Evolutionary conservation across 2,329 filamentous ascomycete genomes (phyloP), one percentile per base, ranked within the genome.

Genomic region (Ustulina deusta): DNA sequence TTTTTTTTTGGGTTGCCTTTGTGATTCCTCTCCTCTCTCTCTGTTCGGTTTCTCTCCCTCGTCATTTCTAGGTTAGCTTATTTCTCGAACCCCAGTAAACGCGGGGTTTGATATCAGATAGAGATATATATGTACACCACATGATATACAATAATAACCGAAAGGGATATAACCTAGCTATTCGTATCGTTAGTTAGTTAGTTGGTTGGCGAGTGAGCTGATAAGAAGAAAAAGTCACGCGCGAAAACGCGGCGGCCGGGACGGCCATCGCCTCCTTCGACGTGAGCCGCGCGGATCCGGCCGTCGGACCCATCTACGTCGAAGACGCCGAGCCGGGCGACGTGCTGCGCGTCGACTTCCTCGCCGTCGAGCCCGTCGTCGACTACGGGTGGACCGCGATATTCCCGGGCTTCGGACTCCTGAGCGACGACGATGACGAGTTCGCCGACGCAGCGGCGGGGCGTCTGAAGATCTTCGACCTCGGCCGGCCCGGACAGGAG

Each of bases 321-420:
- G 79, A 83, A 55, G 82, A 79, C 58, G 84, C 85, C 13, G 77
- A 82, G 62, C 83, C 85, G 0, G 85, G 85, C 44, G 85, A 87
- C 72, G 82, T 85, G 1, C 78, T 87, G 32, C 82, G 84, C 68
- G 78, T 87, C 48, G 84, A 87, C 48, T 78, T 87, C 58, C 61
- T 86, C 17, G 78, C 80, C 27, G 77, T 87, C 4, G 69, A 79
- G 63, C 79, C 83, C 5, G 81, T 79, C 0, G 51, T 34, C 2
- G 77, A 79, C 61, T 86, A 82, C 78, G 85, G 85, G 34, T 87
- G 84, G 84, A 86, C 84, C 0, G 83, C 81, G n/a, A 80, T 86
- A 34, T 79, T 87, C 57, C 82, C 82, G 0, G 79, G 78, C 20
- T 86, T 86, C 69, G 85, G 85, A 3, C 79, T 87, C 7, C 73